These are phyloP conservation scores for Xanthoconium stramineum DNA, from an alignment of 768 basidiomycete species.

Conservation along the genomic window DNA sequence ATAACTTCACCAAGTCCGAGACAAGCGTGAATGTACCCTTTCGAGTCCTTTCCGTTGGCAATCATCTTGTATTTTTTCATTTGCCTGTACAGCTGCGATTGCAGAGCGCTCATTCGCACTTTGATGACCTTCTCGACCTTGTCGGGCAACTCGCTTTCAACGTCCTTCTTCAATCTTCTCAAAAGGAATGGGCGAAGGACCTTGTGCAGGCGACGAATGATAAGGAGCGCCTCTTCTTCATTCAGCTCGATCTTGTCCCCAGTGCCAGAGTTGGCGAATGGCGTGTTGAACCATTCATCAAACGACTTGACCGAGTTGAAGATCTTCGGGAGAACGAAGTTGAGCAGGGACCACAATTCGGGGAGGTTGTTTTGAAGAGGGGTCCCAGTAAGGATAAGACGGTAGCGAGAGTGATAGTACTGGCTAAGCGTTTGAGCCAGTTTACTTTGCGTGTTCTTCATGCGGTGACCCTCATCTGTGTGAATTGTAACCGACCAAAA, in stretches of 20 bases:
- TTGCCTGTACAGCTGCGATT: constrained; percentile 91
- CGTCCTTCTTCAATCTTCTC: constrained; percentile 91
- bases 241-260: constrained; percentile 98
- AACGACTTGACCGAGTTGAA: constrained; percentile 99
- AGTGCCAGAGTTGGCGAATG: constrained; percentile 97
- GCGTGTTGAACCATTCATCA: constrained; percentile 99
- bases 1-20: background rate
- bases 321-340: constrained; percentile 91
- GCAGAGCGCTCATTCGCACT: constrained; percentile 89
- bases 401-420: constrained; percentile 89
- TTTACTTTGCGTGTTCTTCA: constrained; percentile 95
- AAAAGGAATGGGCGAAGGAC: constrained; percentile 94
- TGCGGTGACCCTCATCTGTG: constrained; percentile 91
- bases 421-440: constrained; percentile 86
- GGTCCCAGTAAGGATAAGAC: constrained; percentile 93
- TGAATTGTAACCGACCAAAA: constrained; percentile 1
- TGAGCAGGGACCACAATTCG: constrained; percentile 92
- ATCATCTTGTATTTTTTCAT: constrained; percentile 99
- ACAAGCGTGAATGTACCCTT: constrained; percentile 53
- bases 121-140: constrained; percentile 99
- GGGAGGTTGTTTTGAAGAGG: constrained; percentile 97
- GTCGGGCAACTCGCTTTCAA: constrained; percentile 92
- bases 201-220: constrained; percentile 95
- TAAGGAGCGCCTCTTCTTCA: constrained; percentile 98
- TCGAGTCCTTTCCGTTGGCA: constrained; percentile 71